Percentiles rank a stretch among this genome's conserved stretches.
phyloP scores from a whole-genome alignment of 2,329 filamentous ascomycete species.

The Stagonosporopsis cucurbitacearum region DNA sequence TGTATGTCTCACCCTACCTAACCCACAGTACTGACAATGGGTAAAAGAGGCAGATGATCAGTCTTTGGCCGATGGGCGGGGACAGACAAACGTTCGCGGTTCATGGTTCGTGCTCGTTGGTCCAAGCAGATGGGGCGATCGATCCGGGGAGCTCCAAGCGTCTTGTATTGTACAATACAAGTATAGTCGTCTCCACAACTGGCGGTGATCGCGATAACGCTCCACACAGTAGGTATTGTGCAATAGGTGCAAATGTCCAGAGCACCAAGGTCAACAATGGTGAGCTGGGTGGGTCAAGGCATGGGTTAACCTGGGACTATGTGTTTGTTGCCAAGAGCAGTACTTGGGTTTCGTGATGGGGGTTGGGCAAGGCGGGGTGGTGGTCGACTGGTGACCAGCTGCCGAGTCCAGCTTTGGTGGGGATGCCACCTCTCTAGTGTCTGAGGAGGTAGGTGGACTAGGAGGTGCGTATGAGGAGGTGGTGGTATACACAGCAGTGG shows the following conservation, averaged over 20 bases:
- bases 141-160: slow-evolving; percentile 62
- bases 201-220: slow-evolving; percentile 57
- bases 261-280: slow-evolving; percentile 73
- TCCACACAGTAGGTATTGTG: too few species aligned
- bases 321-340: slow-evolving; percentile 68
- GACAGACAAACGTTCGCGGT: slow-evolving; percentile 73
- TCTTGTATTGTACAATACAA: too few species aligned
- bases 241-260: too few species aligned
- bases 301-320: slow-evolving; percentile 73
- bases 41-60: slow-evolving; percentile 43
- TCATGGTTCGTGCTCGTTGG: slow-evolving; percentile 61
- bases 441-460: too few species aligned
- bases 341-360: slow-evolving; percentile 64
- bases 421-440: background rate
- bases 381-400: slow-evolving; percentile 67
- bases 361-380: slow-evolving; percentile 51
- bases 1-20: slow-evolving; percentile 21
- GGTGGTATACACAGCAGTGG: background rate
- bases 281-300: slow-evolving; percentile 64
- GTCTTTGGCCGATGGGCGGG: slow-evolving; percentile 60
- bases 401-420: slow-evolving; percentile 62
- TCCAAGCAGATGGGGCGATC: slow-evolving; percentile 62
- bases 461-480: background rate
- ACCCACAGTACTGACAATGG: slow-evolving; percentile 7
- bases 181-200: slow-evolving; percentile 63